Base-by-base conservation (phyloP, 441 rosid species). In the Theobroma grandiflorum region DNA sequence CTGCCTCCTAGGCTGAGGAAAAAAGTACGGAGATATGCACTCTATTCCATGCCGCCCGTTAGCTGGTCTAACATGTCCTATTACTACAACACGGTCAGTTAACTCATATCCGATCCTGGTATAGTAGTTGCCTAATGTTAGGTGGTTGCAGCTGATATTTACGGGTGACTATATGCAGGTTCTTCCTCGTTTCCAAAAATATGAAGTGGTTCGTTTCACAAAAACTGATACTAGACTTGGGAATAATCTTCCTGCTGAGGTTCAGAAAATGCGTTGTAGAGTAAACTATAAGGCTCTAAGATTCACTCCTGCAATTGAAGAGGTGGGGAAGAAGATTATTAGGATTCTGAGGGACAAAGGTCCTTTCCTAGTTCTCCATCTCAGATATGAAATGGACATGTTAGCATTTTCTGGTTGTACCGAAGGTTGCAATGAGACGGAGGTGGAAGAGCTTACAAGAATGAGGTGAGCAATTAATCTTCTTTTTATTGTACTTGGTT, bases 321-420 rank as follows among this genome's bases (percentile, higher is more conserved):
- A 87, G 72, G 53, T 87, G 31, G 96, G 92, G 16, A 88, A 89
- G 81, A 85, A 82, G 82, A 84, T 88, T 18, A 91, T 89, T 52
- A 79, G 72, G 37, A 86, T 90, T 79, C 81, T 92, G 84, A 87
- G 94, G 82, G 90, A 85, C 76, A 92, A 87, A 76, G 94, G 96
- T 45, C 93, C 91, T 33, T 92, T 89, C 80, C 64, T 92, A 58
- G 96, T 92, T 55, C 90, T 91, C 22, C 94, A 92, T 85, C 92
- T 92, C 47, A 85, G 96, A 71, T 92, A 90, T 15, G 96, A 92
- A 82, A 92, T 89, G 96, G 96, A 92, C 77, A 92, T 91, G 96
- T 57, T 92, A 42, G 90, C 96, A 7, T 91, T 92, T 77, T 90
- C 96, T 0, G 96, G 96, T 16, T 92, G 96, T 81, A 88, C 91